Conservation (phyloP, 1,284 basidiomycete genomes). For the Rhodotorula sp. region DNA sequence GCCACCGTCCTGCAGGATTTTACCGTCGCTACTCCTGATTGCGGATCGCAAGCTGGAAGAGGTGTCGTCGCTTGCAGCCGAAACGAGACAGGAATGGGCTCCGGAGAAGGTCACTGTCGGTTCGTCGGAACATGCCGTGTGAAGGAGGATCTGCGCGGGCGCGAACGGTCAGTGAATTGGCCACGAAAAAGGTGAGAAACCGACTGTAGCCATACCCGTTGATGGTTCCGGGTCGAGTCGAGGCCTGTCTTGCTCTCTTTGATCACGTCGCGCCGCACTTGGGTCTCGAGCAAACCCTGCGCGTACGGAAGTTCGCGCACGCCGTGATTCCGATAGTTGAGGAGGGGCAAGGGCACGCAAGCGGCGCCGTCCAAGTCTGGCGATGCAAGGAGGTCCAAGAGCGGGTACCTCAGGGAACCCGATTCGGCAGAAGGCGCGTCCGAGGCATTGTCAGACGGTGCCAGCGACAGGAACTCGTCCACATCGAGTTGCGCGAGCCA, state of each 20-base stretch:
- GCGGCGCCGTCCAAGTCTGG: conserved; percentile 12
- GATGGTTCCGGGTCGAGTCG: background rate
- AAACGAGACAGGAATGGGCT: conserved; percentile 24
- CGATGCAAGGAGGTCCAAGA: conserved; percentile 28
- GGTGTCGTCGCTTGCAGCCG: background rate
- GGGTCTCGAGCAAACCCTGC: conserved; percentile 27
- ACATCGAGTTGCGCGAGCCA: conserved; percentile 35
- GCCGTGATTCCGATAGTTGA: conserved; percentile 32
- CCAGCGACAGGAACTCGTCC: conserved; percentile 32
- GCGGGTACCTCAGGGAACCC: conserved; percentile 11
- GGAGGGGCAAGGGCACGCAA: conserved; percentile 29
- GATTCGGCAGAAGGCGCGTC: background rate
- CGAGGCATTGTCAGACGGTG: conserved; percentile 8
- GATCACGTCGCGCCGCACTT: conserved; percentile 27
- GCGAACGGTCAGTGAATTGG: background rate
- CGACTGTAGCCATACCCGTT: background rate
- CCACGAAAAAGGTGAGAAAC: background rate
- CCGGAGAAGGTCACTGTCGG: conserved; percentile 25
- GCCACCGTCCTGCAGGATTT: conserved; percentile 16
- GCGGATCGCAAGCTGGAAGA: background rate
- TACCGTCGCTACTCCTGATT: conserved; percentile 25
- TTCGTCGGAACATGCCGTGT: conserved; percentile 17
- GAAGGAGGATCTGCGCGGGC: conserved; percentile 24
- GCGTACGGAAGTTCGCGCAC: conserved; percentile 15
- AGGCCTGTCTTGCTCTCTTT: conserved; percentile 14